These are phyloP conservation scores for Sclerotinia spermophila DNA, from an alignment of 2,329 filamentous ascomycete genomes.

Conservation along the genomic window DNA sequence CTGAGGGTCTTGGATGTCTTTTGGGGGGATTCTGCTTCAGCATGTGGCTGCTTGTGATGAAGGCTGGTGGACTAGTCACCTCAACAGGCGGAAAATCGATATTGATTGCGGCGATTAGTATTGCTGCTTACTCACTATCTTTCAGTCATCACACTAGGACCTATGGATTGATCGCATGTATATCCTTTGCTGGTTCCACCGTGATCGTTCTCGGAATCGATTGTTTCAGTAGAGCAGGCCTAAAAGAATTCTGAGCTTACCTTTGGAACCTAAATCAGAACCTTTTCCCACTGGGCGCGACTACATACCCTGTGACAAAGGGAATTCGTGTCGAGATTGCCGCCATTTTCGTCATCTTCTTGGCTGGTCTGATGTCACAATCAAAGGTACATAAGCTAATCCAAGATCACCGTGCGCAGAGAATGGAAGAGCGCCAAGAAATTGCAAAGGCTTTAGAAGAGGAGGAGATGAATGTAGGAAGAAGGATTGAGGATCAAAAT, in stretches of 20 bases:
- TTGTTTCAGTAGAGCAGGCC: constrained; percentile 81
- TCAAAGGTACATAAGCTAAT: constrained; percentile 82
- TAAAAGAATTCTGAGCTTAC: constrained; percentile 96
- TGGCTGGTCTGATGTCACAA: constrained; percentile 78
- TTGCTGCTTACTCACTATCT: constrained; percentile 67
- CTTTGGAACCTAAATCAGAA: constrained; percentile 79
- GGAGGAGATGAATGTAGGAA: constrained; percentile 68
- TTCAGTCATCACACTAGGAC: constrained; percentile 74
- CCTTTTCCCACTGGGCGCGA: constrained; percentile 72
- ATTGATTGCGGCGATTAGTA: constrained; percentile 71
- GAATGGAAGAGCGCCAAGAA: constrained; percentile 48
- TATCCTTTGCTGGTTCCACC: constrained; percentile 79
- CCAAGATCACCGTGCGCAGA: constrained; percentile 55
- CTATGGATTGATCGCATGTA: constrained; percentile 71
- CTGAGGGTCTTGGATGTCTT: constrained; percentile 66
- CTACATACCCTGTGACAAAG: constrained; percentile 79
- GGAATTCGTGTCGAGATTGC: constrained; percentile 85
- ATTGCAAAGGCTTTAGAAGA: constrained; percentile 53
- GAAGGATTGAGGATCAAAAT: constrained; percentile 60
- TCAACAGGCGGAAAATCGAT: constrained; percentile 61
- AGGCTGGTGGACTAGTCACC: constrained; percentile 69
- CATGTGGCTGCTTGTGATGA: constrained; percentile 78
- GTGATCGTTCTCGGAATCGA: constrained; percentile 80
- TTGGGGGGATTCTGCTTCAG: constrained; percentile 37
- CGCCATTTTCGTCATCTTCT: constrained; percentile 67